Percentiles rank a stretch among this genome's conserved stretches.
Conservation (phyloP, 2,329 filamentous ascomycete species). For the Aureobasidium sp. region DNA sequence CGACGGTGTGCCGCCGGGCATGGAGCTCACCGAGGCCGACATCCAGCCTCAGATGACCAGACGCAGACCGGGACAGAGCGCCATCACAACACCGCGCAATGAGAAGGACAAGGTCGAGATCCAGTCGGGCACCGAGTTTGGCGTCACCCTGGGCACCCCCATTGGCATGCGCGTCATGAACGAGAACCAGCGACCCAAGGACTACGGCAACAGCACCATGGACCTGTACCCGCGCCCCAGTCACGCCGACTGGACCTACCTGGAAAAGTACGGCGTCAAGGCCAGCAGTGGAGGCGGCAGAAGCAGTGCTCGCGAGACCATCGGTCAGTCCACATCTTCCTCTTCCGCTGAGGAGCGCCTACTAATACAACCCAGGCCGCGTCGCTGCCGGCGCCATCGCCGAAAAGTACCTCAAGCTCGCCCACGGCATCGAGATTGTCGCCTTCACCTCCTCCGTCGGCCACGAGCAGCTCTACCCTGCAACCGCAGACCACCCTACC, state of each 20-base stretch:
- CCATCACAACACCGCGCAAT: constrained; percentile 83
- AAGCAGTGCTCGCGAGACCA: constrained; percentile 89
- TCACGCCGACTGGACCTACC: constrained; percentile 94
- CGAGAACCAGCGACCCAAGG: constrained; percentile 84
- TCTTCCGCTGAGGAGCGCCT: too few relatives aligned
- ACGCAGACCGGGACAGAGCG: constrained; percentile 78
- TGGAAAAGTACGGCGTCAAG: constrained; percentile 94
- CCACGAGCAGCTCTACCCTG: constrained; percentile 65
- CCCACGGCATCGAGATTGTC: constrained; percentile 82
- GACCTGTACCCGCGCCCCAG: constrained; percentile 83
- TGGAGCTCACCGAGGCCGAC: constrained; percentile 71
- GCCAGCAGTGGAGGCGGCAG: constrained; percentile 83
- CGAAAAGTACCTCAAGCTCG: constrained; percentile 78
- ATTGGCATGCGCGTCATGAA: constrained; percentile 83
- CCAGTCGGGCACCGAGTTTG: constrained; percentile 85
- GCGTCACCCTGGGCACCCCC: constrained; percentile 81
- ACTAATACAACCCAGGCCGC: constrained; percentile 43
- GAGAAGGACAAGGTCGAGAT: constrained; percentile 90
- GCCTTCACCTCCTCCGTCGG: constrained; percentile 86
- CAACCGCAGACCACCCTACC: constrained; percentile 58
- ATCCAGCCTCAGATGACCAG: constrained; percentile 95
- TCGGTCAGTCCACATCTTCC: constrained; percentile 45
- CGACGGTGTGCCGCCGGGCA: constrained; percentile 81
- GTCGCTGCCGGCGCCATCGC: constrained; percentile 88
- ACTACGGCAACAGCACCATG: constrained; percentile 86